Base-by-base conservation (phyloP, 306 rosid genomes). In the Fragaria iinumae region DNA sequence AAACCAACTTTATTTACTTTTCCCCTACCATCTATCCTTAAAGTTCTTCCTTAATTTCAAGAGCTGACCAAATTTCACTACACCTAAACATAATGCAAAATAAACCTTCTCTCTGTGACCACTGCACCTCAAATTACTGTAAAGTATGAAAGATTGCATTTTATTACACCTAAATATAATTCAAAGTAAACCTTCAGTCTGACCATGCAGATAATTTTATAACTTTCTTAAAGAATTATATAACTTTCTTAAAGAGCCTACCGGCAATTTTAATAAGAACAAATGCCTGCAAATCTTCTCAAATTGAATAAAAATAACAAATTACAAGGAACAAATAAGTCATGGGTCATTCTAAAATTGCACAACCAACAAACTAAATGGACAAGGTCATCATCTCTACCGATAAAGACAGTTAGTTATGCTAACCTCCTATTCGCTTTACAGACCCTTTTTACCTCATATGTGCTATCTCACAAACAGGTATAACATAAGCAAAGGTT, bases 371-470 rank as follows among this genome's bases (percentile, higher is more conserved):
- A 90, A 69, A 80, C 87, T 86, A 71, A 72, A 83, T 72, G 84
- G 81, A 75, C 82, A 79, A 72, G 81, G 86, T 80, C 80, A 72
- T 86, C 83, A 81, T 75, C 71, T 75, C 71, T 62, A 62, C 87
- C 76, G 52, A 81, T 83, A 78, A 81, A 75, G 86, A 89, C 87
- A 83, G 85, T 89, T 87, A 88, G 90, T 81, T 84, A 84, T 68
- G 82, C 90, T 90, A 88, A 75, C 87, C 80, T 74, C 88, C 96
- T 90, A 92, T 79, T 80, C 72, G 79, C 87, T 90, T 90, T 86
- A 90, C 93, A 83, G 79, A 85, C 76, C 80, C 78, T 74, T 83
- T 82, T 79, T 62, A 80, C 78, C 86, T 83, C 86, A 89, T 83
- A 76, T 56, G 39, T 77, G 69, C 75, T 83, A 86, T 79, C 80